These are phyloP conservation scores for Ustilago nuda DNA, from an alignment of 1,284 basidiomycete genomes.

Conservation along the genomic window DNA sequence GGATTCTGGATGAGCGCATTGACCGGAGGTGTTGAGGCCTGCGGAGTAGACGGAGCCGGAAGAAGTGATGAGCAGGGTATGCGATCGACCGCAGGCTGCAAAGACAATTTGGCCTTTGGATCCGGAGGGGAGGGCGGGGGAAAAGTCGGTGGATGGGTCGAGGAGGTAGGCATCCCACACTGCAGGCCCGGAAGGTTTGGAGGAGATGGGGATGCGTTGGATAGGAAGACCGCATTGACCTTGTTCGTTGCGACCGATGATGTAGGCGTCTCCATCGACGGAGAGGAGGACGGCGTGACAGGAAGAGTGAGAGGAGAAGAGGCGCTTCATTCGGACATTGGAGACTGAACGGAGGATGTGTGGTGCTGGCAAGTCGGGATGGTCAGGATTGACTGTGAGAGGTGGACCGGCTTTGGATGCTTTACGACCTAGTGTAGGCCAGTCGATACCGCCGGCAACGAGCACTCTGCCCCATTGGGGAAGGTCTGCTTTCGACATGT, in stretches of 20 bases:
- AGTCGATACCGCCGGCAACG: constrained; percentile 85
- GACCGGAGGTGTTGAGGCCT: constrained; percentile 85
- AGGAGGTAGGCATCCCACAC: constrained; percentile 74
- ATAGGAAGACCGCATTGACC: constrained; percentile 68
- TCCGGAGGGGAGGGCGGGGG: constrained; percentile 73
- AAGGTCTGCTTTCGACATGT: constrained; percentile 37
- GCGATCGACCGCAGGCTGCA: constrained; percentile 84
- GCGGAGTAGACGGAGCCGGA: constrained; percentile 85
- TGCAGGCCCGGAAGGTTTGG: constrained; percentile 73
- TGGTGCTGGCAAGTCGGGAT: constrained; percentile 83
- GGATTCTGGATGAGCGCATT: constrained; percentile 78
- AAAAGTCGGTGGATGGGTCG: constrained; percentile 56
- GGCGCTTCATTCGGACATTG: constrained; percentile 73
- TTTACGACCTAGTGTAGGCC: constrained; percentile 72
- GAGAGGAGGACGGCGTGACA: constrained; percentile 57
- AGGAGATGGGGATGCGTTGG: constrained; percentile 66
- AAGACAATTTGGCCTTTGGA: constrained; percentile 78
- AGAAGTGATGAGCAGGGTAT: constrained; percentile 84
- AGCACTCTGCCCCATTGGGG: constrained; percentile 73
- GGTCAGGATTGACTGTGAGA: constrained; percentile 39
- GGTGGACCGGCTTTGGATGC: constrained; percentile 40
- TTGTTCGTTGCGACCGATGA: constrained; percentile 82
- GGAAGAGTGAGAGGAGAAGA: constrained; percentile 57
- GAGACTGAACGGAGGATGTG: constrained; percentile 87
- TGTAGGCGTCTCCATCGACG: constrained; percentile 80